phyloP scores from a whole-genome alignment of 1,139 yeast species.

The Blastobotrys niveus region DNA sequence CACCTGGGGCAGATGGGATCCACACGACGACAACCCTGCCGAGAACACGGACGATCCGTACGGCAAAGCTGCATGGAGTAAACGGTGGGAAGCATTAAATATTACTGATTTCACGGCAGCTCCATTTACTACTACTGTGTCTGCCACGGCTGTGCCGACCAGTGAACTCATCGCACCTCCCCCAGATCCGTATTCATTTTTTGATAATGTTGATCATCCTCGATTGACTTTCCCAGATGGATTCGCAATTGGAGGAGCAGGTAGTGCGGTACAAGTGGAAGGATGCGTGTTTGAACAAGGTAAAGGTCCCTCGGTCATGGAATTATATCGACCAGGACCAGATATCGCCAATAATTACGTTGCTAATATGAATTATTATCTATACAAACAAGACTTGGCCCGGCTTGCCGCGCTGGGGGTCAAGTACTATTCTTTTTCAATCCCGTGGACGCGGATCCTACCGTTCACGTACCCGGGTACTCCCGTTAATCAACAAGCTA shows the following conservation, averaged over 20 bases:
- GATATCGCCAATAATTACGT: constrained; percentile 30
- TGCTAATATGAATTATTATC: constrained; percentile 36
- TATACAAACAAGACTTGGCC: constrained; percentile 36
- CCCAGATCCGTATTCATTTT: constrained; percentile 4
- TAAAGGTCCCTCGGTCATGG: constrained; percentile 30
- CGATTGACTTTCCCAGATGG: constrained; percentile 10
- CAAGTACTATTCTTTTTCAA: constrained; percentile 35
- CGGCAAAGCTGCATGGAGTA: not conserved
- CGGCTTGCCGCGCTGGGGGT: constrained; percentile 36
- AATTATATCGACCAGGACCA: no score
- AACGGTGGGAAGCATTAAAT: not conserved
- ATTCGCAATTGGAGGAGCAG: constrained; percentile 13
- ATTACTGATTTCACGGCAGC: no score
- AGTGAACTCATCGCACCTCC: not conserved
- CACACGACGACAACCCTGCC: not conserved
- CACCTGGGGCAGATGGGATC: not conserved
- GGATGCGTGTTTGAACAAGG: constrained; percentile 36
- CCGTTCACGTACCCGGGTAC: no score
- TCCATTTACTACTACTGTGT: no score
- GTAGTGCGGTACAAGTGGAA: constrained; percentile 30
- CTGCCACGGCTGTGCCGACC: constrained; percentile 12
- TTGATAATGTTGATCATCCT: not conserved
- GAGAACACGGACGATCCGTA: not conserved
- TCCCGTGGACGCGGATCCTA: constrained; percentile 38
- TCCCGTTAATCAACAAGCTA: constrained; percentile 35